A percentile compares a stretch with the other conserved stretches of the same genome.
These are phyloP conservation scores for Ophiostoma himal-ulmi DNA, from an alignment of 2,329 filamentous ascomycete genomes.

Conservation along the genomic window DNA sequence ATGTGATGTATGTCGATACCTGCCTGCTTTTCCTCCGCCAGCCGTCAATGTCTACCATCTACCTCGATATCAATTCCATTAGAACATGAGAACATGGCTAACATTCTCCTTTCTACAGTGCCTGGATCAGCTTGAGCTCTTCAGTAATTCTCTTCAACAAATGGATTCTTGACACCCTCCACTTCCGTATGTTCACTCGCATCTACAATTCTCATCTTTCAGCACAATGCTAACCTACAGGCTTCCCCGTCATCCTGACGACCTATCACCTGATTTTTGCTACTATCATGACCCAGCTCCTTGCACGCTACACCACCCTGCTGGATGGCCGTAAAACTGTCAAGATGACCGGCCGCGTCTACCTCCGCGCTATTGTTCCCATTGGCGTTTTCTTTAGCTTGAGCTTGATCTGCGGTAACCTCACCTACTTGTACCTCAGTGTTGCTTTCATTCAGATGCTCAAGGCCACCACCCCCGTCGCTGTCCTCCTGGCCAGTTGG, in stretches of 20 bases:
- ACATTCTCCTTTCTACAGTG: constrained; percentile 43
- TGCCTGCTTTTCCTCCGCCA: background rate
- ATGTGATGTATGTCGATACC: constrained; percentile 57
- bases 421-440: constrained; percentile 90
- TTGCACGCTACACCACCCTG: constrained; percentile 81
- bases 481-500: constrained; percentile 87
- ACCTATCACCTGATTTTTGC: constrained; percentile 95
- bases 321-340: constrained; percentile 93
- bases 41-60: background rate
- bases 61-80: background rate
- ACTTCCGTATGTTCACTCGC: constrained; percentile 59
- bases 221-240: constrained; percentile 36
- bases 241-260: constrained; percentile 73
- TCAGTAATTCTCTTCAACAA: constrained; percentile 99
- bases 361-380: constrained; percentile 86
- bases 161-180: constrained; percentile 81
- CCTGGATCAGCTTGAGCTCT: constrained; percentile 89
- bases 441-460: constrained; percentile 99
- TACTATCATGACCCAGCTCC: constrained; percentile 86
- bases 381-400: constrained; percentile 95
- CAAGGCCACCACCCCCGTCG: constrained; percentile 95
- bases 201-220: constrained; percentile 5
- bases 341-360: constrained; percentile 93
- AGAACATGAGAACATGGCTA: background rate
- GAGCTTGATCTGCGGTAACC: constrained; percentile 92